A percentile compares a stretch with the other conserved stretches of the same genome.
Evolutionary conservation across 129 eudicot species (phyloP).

Genomic region (Chrysanthemum seticuspe): DNA sequence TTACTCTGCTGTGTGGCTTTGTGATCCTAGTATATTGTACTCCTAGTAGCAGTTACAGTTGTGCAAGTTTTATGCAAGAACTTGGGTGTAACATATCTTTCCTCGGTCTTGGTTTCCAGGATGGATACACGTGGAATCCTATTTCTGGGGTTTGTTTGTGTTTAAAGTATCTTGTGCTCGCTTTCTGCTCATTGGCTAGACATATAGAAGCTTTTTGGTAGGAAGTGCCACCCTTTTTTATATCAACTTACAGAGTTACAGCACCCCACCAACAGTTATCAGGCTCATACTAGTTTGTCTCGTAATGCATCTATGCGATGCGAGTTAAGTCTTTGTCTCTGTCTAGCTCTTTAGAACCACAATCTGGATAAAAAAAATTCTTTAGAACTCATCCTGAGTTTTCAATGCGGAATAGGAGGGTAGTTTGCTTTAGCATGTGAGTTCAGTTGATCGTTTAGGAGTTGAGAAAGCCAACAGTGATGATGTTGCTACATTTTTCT

Average conservation of each 20-base stretch:
- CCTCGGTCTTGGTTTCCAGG: background rate
- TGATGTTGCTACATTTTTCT: background rate
- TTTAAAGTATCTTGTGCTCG: background rate
- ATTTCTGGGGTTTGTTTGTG: background rate
- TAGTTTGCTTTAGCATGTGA: too few species aligned
- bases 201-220: background rate
- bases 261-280: too few species aligned
- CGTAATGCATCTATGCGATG: too few species aligned
- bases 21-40: slow-evolving; percentile 12
- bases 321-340: too few species aligned
- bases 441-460: too few species aligned
- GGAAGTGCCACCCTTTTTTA: background rate
- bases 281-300: too few species aligned
- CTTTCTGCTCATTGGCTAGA: slow-evolving; percentile 9
- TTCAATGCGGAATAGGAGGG: too few species aligned
- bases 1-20: background rate
- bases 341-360: too few species aligned
- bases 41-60: background rate
- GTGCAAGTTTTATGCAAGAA: slow-evolving; percentile 5
- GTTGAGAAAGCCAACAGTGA: too few species aligned
- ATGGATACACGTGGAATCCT: background rate
- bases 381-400: too few species aligned
- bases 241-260: too few species aligned
- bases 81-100: background rate
- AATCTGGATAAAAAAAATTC: too few species aligned